Evolutionary conservation across 495 filamentous ascomycete species (phyloP), one percentile per base, ranked within the genome.

Genomic region (Daldinia loculata): DNA sequence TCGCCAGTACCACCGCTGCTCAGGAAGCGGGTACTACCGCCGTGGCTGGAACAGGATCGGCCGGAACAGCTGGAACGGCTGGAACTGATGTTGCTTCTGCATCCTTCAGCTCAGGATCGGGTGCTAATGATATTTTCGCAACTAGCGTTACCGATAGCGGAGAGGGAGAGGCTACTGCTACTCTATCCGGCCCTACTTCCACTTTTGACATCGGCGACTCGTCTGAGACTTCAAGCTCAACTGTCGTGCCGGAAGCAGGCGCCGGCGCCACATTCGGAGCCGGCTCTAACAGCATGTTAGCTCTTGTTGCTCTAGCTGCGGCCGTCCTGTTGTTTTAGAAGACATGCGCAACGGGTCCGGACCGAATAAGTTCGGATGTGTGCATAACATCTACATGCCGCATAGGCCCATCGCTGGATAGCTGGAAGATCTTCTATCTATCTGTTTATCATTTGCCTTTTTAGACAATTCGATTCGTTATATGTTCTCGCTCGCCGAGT

Each of bases 151-250:
- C 57, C 19, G 39, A 50, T 14, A 45, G 60, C 29, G 69, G 61
- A 11, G 38, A 45, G 4, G 69, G 61, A 11, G 38, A 45, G 4
- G 74, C 75, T 5, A 76, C 73, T 14, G 75, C 70, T 41, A 66
- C 66, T 2, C 75, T 74, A 3, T 63, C 62, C 0, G 75, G 73
- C 39, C 75, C 75, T 2, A 76, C 59, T 32, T 57, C 65, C 38
- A 71, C 72, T 8, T 69, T 71, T 58, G 70, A 68, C 51, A 53
- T 30, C 24, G 61, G 61, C 61, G 65, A 72, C 43, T 62, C 70
- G 12, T 45, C 60, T 2, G 50, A 58, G 1, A 61, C 27, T n/a
- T 32, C 61, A 5, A 55, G 39, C 17, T 63, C 58, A n/a, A 69
- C 72, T 1, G 30, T 50, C 30, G 51, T 68, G 11, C 64, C 67